Base-by-base conservation (phyloP, 805 yeast genomes). In the Kazachstania viticola region DNA sequence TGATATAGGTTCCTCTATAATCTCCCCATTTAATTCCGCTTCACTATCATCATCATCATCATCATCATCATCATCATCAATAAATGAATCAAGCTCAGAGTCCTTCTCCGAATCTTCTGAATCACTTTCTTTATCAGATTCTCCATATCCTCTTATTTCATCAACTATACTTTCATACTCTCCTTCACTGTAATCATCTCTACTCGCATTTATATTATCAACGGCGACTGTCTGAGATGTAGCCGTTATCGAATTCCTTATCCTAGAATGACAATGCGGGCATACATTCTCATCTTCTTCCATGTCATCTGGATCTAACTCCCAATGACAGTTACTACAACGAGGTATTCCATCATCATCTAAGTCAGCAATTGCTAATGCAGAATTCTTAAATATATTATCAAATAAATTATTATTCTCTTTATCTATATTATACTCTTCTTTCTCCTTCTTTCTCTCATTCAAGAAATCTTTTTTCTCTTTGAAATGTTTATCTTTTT, bases 281-380 rank as follows among this genome's bases (percentile, higher is more conserved):
- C 91, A 80, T n/a, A 55, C 61, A 3, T 65, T 56, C 0, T 81
- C 84, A 21, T 45, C 51, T 25, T 46, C 51, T 21, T 40, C 44
- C 30, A 42, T 35, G 34, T 42, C 46, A 27, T 45, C 49, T 5
- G 43, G 41, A 30, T 45, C 49, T 6, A 79, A 73, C 45, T 80
- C 88, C 88, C 88, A 80, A 45, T 75, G 84, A 49, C 91, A 80
- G 35, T 71, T 68, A 6, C 79, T 71, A 46, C 91, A 80, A 33
- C 88, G 56, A 0, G 79, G 71, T 8, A 79, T 81, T 2, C 85
- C 85, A 45, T 80, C 88, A 18, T 71, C 71, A 18, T 59, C 60
- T 32, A 40, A 43, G 45, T 79, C 88, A 44, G 77, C 85, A 1
- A 75, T 59, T 0, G 78, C 74, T 12, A 63, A 52, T 3, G 73